Base-by-base conservation (phyloP, 2,329 filamentous ascomycete species). In the Verticillium tricorpus region DNA sequence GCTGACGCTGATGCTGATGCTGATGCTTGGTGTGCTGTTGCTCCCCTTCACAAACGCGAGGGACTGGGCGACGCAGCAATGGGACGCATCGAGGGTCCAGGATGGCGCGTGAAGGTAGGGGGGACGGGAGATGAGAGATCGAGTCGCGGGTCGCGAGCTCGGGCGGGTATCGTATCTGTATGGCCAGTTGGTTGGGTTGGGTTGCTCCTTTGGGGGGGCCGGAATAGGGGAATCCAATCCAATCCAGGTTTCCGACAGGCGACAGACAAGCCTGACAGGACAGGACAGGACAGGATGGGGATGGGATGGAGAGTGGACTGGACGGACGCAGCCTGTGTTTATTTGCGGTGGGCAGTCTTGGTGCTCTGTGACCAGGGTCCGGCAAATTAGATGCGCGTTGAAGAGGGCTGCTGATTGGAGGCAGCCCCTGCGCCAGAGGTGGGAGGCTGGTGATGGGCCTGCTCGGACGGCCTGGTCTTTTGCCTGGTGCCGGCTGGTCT, bases 361-460 rank as follows among this genome's bases (percentile, higher is more conserved):
- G 45, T 52, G 19, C 45, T 52, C 45, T 12, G n/a, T 62, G 61
- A 67, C 69, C 68, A 64, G 62, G 69, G 71, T 65, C 67, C 67
- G 54, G 67, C 70, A 76, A 76, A 76, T 77, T 74, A 72, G 72
- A 73, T 70, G 71, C 72, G 72, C 73, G 69, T 73, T 68, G 65
- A 61, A 68, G 67, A 67, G 63, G 60, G 62, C 61, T 59, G 32
- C 37, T 62, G 58, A 58, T 58, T 58, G 57, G 57, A 50, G 57
- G 57, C 22, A 14, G 45, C 45, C 45, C 45, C 45, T 52, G 45
- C 45, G 45, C 45, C 45, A 25, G 19, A 52, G 45, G 45, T 52
- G 7, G 19, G 45, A 52, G 45, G 45, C 45, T 52, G 45, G 45
- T 52, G 45, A 52, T 52, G 45, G 19, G 45, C 45, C 45, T 52